Percentiles rank a stretch among this genome's conserved stretches.
Evolutionary conservation across 306 rosid genomes (phyloP).

Genomic region (Cyamopsis tetragonoloba): DNA sequence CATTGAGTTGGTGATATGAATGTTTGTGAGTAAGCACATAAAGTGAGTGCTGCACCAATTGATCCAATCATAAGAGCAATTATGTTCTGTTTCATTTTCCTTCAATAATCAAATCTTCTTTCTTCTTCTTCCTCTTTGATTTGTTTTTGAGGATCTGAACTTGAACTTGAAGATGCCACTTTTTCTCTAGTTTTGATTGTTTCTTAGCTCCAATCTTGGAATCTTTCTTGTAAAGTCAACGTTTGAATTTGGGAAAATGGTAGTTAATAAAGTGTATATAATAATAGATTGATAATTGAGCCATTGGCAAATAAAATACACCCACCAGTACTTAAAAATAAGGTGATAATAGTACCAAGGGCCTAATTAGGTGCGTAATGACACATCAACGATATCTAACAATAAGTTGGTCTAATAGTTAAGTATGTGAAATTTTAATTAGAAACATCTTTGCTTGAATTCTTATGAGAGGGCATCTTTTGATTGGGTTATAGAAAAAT

Average conservation of each 20-base stretch:
- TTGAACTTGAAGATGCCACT: background rate
- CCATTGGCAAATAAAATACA: conserved; percentile 13
- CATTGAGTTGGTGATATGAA: conserved; percentile 52
- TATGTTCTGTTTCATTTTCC: conserved; percentile 52
- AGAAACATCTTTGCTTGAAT: too few species aligned
- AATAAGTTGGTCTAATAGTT: too few species aligned
- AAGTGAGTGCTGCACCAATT: conserved; percentile 65
- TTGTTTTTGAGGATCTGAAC: background rate
- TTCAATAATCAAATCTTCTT: background rate
- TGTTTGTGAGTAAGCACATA: conserved; percentile 65
- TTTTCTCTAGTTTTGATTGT: background rate
- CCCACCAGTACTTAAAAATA: background rate
- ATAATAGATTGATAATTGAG: conserved; percentile 7
- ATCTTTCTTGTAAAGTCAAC: conserved; percentile 31
- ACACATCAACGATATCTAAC: too few species aligned
- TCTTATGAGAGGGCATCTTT: too few species aligned
- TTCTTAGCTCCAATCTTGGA: background rate
- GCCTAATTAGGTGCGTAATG: too few species aligned
- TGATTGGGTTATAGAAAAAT: too few species aligned
- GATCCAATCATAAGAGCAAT: conserved; percentile 57
- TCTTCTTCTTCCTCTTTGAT: background rate
- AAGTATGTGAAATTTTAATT: too few species aligned
- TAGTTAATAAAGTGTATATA: background rate
- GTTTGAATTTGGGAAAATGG: background rate
- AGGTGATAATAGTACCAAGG: background rate